Evolutionary conservation across 441 rosid genomes (phyloP).

Genomic region (Jatropha multifida): DNA sequence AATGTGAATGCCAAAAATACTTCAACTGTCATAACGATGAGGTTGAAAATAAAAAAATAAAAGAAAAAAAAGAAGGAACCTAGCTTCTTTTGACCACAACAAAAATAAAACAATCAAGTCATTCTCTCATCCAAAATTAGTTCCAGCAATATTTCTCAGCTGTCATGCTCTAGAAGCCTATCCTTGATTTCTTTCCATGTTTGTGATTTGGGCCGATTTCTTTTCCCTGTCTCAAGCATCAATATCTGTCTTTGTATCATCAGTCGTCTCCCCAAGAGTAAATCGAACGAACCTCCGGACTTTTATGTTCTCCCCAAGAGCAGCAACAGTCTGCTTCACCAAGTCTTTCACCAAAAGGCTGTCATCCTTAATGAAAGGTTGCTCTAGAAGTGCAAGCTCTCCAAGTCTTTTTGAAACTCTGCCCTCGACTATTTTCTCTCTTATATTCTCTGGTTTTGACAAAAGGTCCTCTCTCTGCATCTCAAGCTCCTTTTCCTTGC

Average conservation of each 20-base stretch:
- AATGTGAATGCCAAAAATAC: constrained; percentile 4
- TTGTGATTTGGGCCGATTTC: background rate
- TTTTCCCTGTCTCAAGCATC: constrained; percentile 18
- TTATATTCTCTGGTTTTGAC: constrained; percentile 84
- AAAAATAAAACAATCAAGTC: constrained; percentile 13
- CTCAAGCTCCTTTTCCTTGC: constrained; percentile 44
- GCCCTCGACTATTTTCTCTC: constrained; percentile 83
- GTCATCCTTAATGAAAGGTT: constrained; percentile 74
- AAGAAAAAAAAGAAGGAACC: background rate
- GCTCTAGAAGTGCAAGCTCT: constrained; percentile 74
- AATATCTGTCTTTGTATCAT: constrained; percentile 25
- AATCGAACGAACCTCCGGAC: constrained; percentile 65
- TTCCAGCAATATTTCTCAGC: constrained; percentile 6
- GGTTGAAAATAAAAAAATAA: background rate
- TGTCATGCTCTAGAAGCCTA: background rate
- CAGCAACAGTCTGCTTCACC: constrained; percentile 79
- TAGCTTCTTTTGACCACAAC: constrained; percentile 16
- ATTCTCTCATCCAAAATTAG: constrained; percentile 28
- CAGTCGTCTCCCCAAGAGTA: constrained; percentile 64
- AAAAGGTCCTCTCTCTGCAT: constrained; percentile 14
- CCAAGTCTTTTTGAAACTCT: constrained; percentile 75
- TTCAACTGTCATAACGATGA: constrained; percentile 3
- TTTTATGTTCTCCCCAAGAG: constrained; percentile 79
- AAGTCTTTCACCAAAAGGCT: constrained; percentile 67
- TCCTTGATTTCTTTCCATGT: background rate